Base-by-base conservation (phyloP, 805 yeast genomes). In the Myxozyma neotropica region DNA sequence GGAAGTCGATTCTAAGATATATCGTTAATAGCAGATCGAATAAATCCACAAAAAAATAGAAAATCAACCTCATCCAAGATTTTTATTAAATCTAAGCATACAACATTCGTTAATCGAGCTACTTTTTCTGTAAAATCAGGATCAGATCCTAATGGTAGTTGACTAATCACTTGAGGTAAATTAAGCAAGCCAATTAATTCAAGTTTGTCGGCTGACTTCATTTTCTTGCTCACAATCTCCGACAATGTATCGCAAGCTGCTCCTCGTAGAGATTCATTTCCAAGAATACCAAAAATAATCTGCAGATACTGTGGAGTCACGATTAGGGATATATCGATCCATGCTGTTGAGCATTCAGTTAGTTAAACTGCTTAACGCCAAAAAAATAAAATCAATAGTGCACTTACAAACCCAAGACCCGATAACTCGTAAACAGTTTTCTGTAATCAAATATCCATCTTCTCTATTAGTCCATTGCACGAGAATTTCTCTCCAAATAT, bases 271-370 rank as follows among this genome's bases (percentile, higher is more conserved):
- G 53, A 47, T 4, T 73, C 73, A 58, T 72, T 74, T 55, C 78
- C 79, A 63, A 90, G 77, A 68, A 81, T 85, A 59, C 80, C 81
- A 68, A 83, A 86, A 48, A 90, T 80, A 38, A 81, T 70, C 27
- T 78, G 73, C 67, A 89, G 75, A 66, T 82, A 85, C 23, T 81
- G 81, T 35, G 81, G 79, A 51, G 83, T 83, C 31, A 91, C 79
- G 55, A 93, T 83, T 67, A 89, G 77, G 55, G 85, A 78, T 61
- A 92, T 85, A 71, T 89, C 95, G 72, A 92, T 89, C 99, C 99
- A 94, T 24, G 92, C 58, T 57, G n/a, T 21, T 17, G 4, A 19
- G 12, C 15, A 24, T 23, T 31, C 12, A 13, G 53, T 48, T 48
- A 48, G 53, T 38, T 15, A 4, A 8, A 8, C 42, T 17, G 43